Percentiles rank a stretch among this genome's conserved stretches.
Conservation (phyloP, 345 rosid genomes). For the Firmiana major region DNA sequence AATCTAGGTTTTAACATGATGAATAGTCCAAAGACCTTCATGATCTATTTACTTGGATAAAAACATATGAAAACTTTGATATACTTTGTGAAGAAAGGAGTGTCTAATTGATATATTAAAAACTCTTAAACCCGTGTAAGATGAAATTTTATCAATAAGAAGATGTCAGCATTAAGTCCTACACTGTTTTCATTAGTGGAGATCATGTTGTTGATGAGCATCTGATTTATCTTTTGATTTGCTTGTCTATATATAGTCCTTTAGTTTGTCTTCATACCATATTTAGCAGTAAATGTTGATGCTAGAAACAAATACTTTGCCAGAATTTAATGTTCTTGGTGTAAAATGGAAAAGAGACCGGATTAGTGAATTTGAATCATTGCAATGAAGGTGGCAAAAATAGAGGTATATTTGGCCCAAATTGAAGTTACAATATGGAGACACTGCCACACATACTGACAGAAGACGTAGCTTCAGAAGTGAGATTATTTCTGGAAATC, state of each 20-base stretch:
- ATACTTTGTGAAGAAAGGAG: not conserved
- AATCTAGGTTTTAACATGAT: no score
- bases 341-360: not conserved
- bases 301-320: not conserved
- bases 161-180: not conserved
- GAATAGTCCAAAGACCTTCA: no score
- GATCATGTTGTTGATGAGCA: no score
- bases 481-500: not conserved
- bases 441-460: not conserved
- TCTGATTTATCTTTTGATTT: no score
- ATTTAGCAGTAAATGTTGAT: not conserved
- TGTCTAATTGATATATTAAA: not conserved
- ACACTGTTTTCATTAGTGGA: not conserved
- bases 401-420: not conserved
- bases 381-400: no score
- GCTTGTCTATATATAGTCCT: no score
- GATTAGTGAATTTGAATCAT: not conserved
- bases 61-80: no score
- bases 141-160: not conserved
- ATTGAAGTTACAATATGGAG: not conserved
- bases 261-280: no score
- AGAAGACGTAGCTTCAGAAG: not conserved
- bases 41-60: no score
- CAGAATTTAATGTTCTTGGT: not conserved
- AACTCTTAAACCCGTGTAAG: not conserved